These are phyloP conservation scores for Paramecium sonneborni DNA, from an alignment of 73 alveolate species.

Conservation along the genomic window DNA sequence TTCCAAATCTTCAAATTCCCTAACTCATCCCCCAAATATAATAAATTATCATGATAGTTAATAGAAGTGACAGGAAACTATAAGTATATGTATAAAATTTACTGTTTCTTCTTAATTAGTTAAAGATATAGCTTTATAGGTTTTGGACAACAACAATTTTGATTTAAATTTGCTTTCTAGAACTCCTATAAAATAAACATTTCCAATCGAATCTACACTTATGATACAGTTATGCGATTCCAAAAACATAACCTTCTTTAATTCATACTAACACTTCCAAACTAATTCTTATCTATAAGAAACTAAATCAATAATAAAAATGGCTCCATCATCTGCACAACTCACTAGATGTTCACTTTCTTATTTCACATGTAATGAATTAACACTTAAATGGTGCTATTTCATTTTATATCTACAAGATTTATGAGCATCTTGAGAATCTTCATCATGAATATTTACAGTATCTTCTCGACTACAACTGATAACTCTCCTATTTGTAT, in stretches of 20 bases:
- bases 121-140: slow-evolving; percentile 83
- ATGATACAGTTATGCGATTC: slow-evolving; percentile 84
- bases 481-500: slow-evolving; percentile 59
- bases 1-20: slow-evolving; percentile 97
- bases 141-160: slow-evolving; percentile 77
- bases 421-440: slow-evolving; percentile 90
- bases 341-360: slow-evolving; percentile 84
- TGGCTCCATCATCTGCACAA: slow-evolving; percentile 96
- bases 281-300: slow-evolving; percentile 93
- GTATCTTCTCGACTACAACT: slow-evolving; percentile 87
- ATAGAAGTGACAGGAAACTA: slow-evolving; percentile 91
- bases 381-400: slow-evolving; percentile 88
- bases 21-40: slow-evolving; percentile 95
- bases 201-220: slow-evolving; percentile 92
- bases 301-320: slow-evolving; percentile 89
- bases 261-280: slow-evolving; percentile 80
- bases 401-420: slow-evolving; percentile 89
- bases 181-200: slow-evolving; percentile 91
- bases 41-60: slow-evolving; percentile 82
- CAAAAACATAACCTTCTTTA: slow-evolving; percentile 89
- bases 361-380: slow-evolving; percentile 81
- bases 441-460: slow-evolving; percentile 95
- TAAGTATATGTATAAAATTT: neutral
- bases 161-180: slow-evolving; percentile 84
- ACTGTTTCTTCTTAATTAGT: slow-evolving; percentile 82